A percentile compares a stretch with the other conserved stretches of the same genome.
Conservation (phyloP, 2,329 filamentous ascomycete genomes). For the Beauveria australis region DNA sequence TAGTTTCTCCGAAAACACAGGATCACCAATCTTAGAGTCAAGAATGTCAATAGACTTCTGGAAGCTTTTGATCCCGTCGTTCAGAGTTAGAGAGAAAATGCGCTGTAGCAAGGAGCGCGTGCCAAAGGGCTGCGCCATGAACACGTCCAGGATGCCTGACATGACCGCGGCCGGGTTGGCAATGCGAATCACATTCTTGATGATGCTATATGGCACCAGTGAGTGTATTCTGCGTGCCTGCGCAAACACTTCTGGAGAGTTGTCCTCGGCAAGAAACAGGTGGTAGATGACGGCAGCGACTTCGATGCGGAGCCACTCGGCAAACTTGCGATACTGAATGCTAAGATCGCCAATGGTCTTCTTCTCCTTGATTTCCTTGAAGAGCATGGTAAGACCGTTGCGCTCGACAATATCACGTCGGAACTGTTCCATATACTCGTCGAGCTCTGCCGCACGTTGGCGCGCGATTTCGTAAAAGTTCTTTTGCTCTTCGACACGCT, state of each 20-base stretch:
- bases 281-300: slow-evolving; percentile 95
- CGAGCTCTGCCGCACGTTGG: slow-evolving; percentile 80
- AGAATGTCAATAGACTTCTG: slow-evolving; percentile 81
- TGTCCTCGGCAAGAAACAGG: slow-evolving; percentile 94
- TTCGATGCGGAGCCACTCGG: slow-evolving; percentile 96
- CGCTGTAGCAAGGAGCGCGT: slow-evolving; percentile 83
- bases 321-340: slow-evolving; percentile 95
- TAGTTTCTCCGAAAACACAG: slow-evolving; percentile 71
- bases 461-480: slow-evolving; percentile 93
- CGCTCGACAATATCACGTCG: slow-evolving; percentile 58
- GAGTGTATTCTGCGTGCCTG: slow-evolving; percentile 93
- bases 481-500: slow-evolving; percentile 84
- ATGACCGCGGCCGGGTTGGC: slow-evolving; percentile 96
- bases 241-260: slow-evolving; percentile 91
- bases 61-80: slow-evolving; percentile 80
- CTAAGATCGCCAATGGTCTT: slow-evolving; percentile 79
- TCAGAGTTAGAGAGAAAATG: slow-evolving; percentile 85
- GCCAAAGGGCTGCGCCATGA: slow-evolving; percentile 91
- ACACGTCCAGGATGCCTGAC: slow-evolving; percentile 89
- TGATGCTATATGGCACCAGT: slow-evolving; percentile 79
- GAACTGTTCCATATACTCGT: slow-evolving; percentile 96
- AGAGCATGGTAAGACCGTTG: slow-evolving; percentile 85
- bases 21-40: slow-evolving; percentile 69
- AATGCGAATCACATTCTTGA: slow-evolving; percentile 96
- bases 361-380: slow-evolving; percentile 88